These are phyloP conservation scores for Diplodia corticola DNA, from an alignment of 2,329 filamentous ascomycete species.

Conservation along the genomic window DNA sequence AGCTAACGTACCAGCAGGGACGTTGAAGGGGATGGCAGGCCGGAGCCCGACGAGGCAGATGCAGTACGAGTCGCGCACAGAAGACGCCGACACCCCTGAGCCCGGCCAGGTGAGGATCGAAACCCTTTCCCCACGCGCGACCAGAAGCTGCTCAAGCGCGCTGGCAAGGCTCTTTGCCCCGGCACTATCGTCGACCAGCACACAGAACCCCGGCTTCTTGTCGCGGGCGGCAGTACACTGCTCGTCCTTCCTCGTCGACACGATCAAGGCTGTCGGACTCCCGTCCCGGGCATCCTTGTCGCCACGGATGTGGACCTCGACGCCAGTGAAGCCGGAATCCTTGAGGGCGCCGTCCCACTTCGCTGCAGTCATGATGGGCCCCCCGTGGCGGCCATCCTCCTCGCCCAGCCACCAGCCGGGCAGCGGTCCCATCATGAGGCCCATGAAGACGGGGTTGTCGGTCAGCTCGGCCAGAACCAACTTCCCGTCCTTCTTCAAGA, in stretches of 20 bases:
- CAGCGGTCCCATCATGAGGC: slow-evolving; percentile 25
- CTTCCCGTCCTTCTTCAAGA: slow-evolving; percentile 44
- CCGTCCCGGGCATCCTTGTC: not conserved
- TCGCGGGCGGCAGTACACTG: not conserved
- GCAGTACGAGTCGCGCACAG: not conserved
- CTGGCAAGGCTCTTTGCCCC: not conserved
- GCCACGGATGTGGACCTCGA: not conserved
- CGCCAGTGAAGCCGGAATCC: not conserved
- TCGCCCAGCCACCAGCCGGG: slow-evolving; percentile 39
- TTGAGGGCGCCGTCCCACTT: not conserved
- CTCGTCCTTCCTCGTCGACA: not conserved
- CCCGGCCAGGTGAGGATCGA: not conserved
- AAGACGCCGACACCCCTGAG: not conserved
- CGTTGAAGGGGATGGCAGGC: not conserved
- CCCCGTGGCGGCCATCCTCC: slow-evolving; percentile 32
- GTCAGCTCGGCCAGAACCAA: slow-evolving; percentile 37
- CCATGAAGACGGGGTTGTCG: slow-evolving; percentile 6
- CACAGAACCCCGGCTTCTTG: not conserved
- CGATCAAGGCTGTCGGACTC: not conserved
- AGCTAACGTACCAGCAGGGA: not conserved
- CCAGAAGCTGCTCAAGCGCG: not conserved
- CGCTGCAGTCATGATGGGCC: slow-evolving; percentile 26
- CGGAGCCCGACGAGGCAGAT: not conserved
- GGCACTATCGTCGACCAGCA: not conserved
- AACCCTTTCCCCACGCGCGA: not conserved